Base-by-base conservation (phyloP, 1,284 basidiomycete genomes). In the Irpex sp. region DNA sequence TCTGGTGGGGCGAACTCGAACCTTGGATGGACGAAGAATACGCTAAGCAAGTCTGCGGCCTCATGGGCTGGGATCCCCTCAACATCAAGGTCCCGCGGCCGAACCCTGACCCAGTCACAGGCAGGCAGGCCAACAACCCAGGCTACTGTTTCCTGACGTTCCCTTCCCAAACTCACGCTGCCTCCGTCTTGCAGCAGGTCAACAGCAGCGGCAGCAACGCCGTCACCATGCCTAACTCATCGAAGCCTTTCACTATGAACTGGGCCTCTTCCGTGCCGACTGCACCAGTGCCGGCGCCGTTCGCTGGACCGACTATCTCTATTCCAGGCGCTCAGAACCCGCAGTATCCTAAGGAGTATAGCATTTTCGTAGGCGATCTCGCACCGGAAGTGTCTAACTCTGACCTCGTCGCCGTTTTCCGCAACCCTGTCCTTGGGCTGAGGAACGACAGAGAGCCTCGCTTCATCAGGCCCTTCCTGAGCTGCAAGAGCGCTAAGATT, bases 1-100 rank as follows among this genome's bases (percentile, higher is more conserved):
- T 94, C 64, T 90, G 86, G 81, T 92, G 92, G 88, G 85, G 87
- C 69, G 88, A 91, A 71, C 83, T 94, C 62, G 93, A 94, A 75
- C 86, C 89, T 69, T 94, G 92, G 93, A 94, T 94, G 92, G 92
- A 94, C 77, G 92, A 93, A 82, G 89, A 92, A 73, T 94, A 94
- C 78, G 90, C 86, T 54, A 89, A 89, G 74, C 89, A 92, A 72
- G 90, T 93, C 69, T 91, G 90, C 75, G 77, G 74, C 61, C 79
- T 93, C 71, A 90, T 92, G 89, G 83, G 86, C 65, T 93, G 91
- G 90, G 87, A 90, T 61, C 83, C 88, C 31, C 78, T 86, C 73
- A 82, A 74, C 69, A 83, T 91, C 76, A 89, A 87, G 72, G 86
- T 91, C 37, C 88, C 89, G 37, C 87, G 79, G 66, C 82, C 85